Evolutionary conservation across 768 basidiomycete genomes (phyloP), one percentile per base, ranked within the genome.

Genomic region (Lactarius hengduanensis): DNA sequence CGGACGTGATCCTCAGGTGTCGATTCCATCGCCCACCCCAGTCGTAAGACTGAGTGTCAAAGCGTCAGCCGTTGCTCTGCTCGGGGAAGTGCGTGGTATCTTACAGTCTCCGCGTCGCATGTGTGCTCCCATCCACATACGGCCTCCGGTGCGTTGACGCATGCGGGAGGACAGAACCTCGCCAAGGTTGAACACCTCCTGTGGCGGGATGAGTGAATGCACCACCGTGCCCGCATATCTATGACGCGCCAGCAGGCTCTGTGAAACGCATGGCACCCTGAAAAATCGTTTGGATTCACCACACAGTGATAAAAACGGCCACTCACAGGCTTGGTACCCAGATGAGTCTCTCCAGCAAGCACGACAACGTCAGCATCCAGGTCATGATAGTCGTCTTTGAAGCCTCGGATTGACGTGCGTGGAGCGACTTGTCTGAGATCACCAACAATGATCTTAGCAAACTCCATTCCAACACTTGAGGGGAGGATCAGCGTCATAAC

Each of bases 101-200:
- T 74, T 59, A 80, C 78, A 80, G 58, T 80, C 79, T 59, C 79
- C 79, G 28, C 79, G 77, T 26, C 79, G 78, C 79, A 81, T 80
- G 59, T 80, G 79, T 7, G 76, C 76, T 13, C 73, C 76, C 77
- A 80, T 77, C 80, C 79, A 80, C 71, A 76, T 72, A 5, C 78
- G 73, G 18, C 79, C 79, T 0, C 57, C 75, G 2, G 71, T 73
- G 26, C 66, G 57, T 16, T 72, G 69, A 6, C 59, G 70, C 76
- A 81, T 79, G 58, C 75, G 76, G 41, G 57, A 53, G n/a, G 75
- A 76, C 66, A 81, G 74, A 10, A 47, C 41, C 3, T 70, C 71
- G 1, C 76, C 76, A 22, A 81, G 69, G 28, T 72, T 72, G 18
- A 79, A 69, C 15, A 65, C 66, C 20, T 74, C 28, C 28, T 36